Percentiles rank a stretch among this genome's conserved stretches.
Evolutionary conservation across 2,329 filamentous ascomycete genomes (phyloP).

Genomic region (Leptographium flavum): DNA sequence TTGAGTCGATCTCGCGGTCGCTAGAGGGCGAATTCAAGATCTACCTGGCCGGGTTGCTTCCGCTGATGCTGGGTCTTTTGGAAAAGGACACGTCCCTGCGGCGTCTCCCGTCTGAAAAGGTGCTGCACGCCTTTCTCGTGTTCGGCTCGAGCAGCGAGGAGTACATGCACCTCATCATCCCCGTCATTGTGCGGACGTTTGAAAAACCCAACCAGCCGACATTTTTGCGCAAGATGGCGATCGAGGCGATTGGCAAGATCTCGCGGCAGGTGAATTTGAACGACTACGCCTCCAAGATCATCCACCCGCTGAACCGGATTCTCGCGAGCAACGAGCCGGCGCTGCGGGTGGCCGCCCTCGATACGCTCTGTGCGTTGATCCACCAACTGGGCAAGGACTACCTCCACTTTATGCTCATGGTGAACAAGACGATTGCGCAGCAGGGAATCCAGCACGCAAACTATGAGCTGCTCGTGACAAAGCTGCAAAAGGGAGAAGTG

Average conservation of each 20-base stretch:
- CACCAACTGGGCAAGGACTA: constrained; percentile 95
- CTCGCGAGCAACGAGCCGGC: constrained; percentile 58
- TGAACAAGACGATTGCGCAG: constrained; percentile 71
- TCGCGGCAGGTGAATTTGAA: constrained; percentile 95
- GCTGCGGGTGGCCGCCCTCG: constrained; percentile 69
- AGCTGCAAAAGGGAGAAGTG: constrained; percentile 85
- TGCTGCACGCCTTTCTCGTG: constrained; percentile 87
- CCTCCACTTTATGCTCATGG: constrained; percentile 80
- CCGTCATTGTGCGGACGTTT: constrained; percentile 86
- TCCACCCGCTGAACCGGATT: constrained; percentile 80
- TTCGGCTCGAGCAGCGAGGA: constrained; percentile 94
- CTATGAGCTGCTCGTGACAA: constrained; percentile 83
- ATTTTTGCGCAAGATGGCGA: constrained; percentile 71
- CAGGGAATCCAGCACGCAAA: constrained; percentile 80
- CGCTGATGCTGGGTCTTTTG: constrained; percentile 85
- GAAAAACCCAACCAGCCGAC: constrained; percentile 73
- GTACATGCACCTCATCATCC: constrained; percentile 98
- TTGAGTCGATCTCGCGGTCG: constrained; percentile 87
- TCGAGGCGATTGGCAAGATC: constrained; percentile 87
- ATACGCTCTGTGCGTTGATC: constrained; percentile 88
- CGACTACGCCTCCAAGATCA: constrained; percentile 90
- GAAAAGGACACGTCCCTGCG: constrained; percentile 70
- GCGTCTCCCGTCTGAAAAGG: constrained; percentile 72
- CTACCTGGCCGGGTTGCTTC: constrained; percentile 76
- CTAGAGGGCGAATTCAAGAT: constrained; percentile 97